Conservation (phyloP, 108 stramenopile genomes). For the Skeletonema grethae region DNA sequence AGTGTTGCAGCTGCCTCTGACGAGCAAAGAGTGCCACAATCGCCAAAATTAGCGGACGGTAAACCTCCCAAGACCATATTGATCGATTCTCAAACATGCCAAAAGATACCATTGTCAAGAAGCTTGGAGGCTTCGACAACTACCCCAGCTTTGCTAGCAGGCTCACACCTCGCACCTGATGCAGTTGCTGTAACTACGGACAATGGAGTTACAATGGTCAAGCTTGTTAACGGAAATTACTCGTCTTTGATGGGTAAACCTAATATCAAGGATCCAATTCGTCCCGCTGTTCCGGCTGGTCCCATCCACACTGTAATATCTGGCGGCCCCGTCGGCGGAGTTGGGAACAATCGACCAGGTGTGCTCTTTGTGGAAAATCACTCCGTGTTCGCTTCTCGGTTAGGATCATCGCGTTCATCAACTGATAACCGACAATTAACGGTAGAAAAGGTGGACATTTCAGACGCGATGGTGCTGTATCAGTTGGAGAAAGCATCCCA, state of each 20-base stretch:
- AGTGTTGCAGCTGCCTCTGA: slow-evolving; percentile 10
- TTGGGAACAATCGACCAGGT: slow-evolving; percentile 33
- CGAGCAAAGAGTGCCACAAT: slow-evolving; percentile 3
- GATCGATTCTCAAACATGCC: slow-evolving; percentile 14
- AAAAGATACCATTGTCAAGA: slow-evolving; percentile 21
- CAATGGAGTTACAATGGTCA: slow-evolving; percentile 30
- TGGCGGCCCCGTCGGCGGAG: slow-evolving; percentile 22
- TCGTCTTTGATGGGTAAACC: slow-evolving; percentile 14
- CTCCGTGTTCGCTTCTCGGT: slow-evolving; percentile 33
- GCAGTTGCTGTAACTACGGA: slow-evolving; percentile 32
- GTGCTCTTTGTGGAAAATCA: slow-evolving; percentile 36
- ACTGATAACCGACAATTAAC: slow-evolving; percentile 21
- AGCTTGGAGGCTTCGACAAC: neutral
- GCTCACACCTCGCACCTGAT: slow-evolving; percentile 26
- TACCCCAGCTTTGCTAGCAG: slow-evolving; percentile 15
- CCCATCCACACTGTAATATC: slow-evolving; percentile 30
- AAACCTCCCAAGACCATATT: slow-evolving; percentile 17
- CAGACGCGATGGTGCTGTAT: slow-evolving; percentile 36
- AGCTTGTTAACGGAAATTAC: slow-evolving; percentile 20
- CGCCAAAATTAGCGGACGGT: slow-evolving; percentile 11
- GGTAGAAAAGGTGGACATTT: slow-evolving; percentile 34
- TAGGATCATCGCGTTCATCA: slow-evolving; percentile 14
- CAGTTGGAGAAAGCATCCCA: slow-evolving; percentile 15
- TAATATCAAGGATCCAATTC: neutral
- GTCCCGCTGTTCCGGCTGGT: slow-evolving; percentile 26